Evolutionary conservation across 139 green algal genomes (phyloP), one percentile per base, ranked within the genome.

Genomic region (Coccomyxa sp.): DNA sequence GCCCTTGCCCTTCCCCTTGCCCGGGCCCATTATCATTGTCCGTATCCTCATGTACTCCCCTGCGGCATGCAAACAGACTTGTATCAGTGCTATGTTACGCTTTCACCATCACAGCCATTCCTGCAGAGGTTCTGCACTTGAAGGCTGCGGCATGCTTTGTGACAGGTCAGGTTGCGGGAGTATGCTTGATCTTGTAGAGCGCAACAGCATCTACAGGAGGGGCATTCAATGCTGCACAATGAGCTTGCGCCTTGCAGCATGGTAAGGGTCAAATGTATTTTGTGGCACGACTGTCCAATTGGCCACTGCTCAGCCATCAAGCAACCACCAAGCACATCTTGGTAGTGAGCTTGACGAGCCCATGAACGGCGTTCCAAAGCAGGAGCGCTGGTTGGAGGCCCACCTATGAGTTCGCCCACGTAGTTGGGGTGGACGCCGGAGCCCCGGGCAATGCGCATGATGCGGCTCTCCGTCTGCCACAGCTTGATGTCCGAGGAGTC

Each of bases 31-130:
- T 50, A 94, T 96, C 70, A 97, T 89, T 86, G 96, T 97, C 72
- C 82, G 79, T 82, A 98, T 90, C 27, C 90, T 86, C 85, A 95
- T 95, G 90, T 96, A 98, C 82, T 98, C 92, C 80, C 98, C 91
- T 83, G 79, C 79, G n/a, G 70, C 39, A 38, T 2, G 3, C 64
- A 58, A 71, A 22, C 64, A 34, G 64, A 2, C 6, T 71, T 71
- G n/a, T 36, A 31, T 71, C 64, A 38, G 10, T 71, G 16, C 64
- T 71, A 38, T 6, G 2, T 71, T 18, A 18, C 64, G 68, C n/a
- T 75, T 7, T 10, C n/a, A 29, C 31, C 29, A 40, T 27, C 38
- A 16, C 39, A n/a, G 39, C 34, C 73, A 69, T n/a, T n/a, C n/a
- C n/a, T n/a, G n/a, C n/a, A n/a, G n/a, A n/a, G n/a, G n/a, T n/a